Base-by-base conservation (phyloP, 345 rosid genomes). In the Bruguiera gymnorhiza region DNA sequence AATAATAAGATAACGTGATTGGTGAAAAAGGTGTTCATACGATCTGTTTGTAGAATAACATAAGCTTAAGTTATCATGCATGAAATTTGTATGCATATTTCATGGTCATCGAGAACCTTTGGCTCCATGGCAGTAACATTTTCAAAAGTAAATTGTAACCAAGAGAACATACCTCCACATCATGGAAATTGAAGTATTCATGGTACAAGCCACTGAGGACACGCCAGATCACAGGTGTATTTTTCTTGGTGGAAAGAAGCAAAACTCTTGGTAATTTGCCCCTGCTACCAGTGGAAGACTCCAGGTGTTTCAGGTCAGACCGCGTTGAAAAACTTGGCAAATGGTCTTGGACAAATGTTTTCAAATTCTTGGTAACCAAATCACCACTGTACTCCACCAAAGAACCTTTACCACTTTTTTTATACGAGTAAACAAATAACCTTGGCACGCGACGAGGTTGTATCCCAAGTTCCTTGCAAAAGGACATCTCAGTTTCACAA, bases 171-270 rank as follows among this genome's bases (percentile, higher is more conserved):
- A 89, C 99, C 97, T 88, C 85, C 51, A 77, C 80, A 73, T 88
- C 87, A 68, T 77, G 84, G 76, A 92, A 88, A 69, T 37, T 79
- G 78, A 90, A 73, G 31, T 78, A 86, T 72, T 87, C 86, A 62
- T 64, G 86, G 79, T 83, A 85, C 81, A 86, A 71, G 77, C 98
- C 94, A 52, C 97, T 88, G 66, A 95, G 97, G 77, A 83, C 96
- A 53, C 92, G 96, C 98, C 96, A 92, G 62, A 88, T 92, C 7
- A 81, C 80, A 43, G 98, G 91, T 51, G 99, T 86, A 46, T 87
- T 86, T 68, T 83, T 92, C 79, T 92, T 92, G 56, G 98, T 88
- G 55, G 97, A 85, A 60, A 95, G 85, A 59, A 95, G 96, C 76
- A 90, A n/a, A 72, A 92, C 88, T 79, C 75, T 81, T 9, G 90